Conservation (phyloP, 805 yeast genomes). For the Zygosaccharomyces kombuchaensis region DNA sequence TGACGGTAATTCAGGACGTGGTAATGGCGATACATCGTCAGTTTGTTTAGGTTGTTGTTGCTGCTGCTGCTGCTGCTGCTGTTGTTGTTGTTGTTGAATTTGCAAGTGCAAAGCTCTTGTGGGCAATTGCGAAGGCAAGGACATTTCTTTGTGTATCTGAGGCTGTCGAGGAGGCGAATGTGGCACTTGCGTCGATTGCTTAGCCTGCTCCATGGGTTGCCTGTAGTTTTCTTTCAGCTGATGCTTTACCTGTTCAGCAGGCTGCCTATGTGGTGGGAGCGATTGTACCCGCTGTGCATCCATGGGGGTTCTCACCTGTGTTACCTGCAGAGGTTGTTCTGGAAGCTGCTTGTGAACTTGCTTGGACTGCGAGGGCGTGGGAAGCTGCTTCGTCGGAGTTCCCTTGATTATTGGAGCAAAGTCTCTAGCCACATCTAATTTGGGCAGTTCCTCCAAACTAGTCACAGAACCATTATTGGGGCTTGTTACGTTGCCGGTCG, state of each 20-base stretch:
- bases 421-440: not conserved
- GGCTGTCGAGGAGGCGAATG: constrained; percentile 1
- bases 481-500: not conserved
- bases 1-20: not conserved
- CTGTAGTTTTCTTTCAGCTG: not conserved
- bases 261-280: not conserved
- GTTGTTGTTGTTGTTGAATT: not conserved
- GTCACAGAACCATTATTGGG: not conserved
- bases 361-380: not conserved
- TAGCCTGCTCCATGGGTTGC: not conserved
- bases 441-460: constrained; percentile 3
- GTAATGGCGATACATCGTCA: not conserved
- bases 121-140: not conserved
- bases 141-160: not conserved
- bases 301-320: not conserved
- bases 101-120: not conserved
- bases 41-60: not conserved
- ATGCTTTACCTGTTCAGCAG: constrained; percentile 1
- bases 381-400: not conserved
- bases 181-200: not conserved
- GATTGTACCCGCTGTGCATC: not conserved
- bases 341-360: not conserved
- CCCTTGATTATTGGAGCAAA: not conserved
- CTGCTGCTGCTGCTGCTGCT: not conserved
- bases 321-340: not conserved